Evolutionary conservation across 257 asterid genomes (phyloP).

Genomic region (Solanum clarkiae): DNA sequence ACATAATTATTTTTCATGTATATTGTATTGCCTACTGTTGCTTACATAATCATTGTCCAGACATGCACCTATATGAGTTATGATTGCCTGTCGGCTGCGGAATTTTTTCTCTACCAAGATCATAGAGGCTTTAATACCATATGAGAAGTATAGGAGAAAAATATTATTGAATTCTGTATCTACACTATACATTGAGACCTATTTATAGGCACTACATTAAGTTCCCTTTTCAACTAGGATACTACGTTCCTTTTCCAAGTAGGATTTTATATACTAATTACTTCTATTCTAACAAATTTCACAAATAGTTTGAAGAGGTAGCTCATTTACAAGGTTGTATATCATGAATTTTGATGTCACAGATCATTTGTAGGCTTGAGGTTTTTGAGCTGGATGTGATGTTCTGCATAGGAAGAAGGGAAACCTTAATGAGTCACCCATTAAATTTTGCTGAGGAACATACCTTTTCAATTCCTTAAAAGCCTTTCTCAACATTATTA

Average conservation of each 20-base stretch:
- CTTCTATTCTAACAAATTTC: not conserved
- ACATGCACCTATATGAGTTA: not conserved
- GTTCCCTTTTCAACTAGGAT: not conserved
- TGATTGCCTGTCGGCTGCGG: too few species aligned
- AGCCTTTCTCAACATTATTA: not conserved
- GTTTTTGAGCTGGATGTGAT: not conserved
- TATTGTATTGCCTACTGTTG: not conserved
- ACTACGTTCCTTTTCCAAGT: not conserved
- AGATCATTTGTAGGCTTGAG: not conserved
- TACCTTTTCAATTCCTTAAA: not conserved
- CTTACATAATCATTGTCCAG: not conserved
- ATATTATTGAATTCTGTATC: not conserved
- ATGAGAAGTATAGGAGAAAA: not conserved
- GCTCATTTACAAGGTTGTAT: not conserved
- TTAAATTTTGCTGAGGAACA: not conserved
- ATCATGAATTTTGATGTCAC: not conserved
- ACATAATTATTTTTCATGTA: not conserved
- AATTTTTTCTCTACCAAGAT: not conserved
- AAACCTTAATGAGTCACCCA: not conserved
- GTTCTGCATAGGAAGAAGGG: not conserved
- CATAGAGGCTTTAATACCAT: not conserved
- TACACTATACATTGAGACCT: not conserved
- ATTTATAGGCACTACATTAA: not conserved
- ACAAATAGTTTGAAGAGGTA: not conserved
- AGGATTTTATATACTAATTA: not conserved